These are phyloP conservation scores for Nannizzia gypsea DNA, from an alignment of 2,329 filamentous ascomycete genomes.

Conservation along the genomic window DNA sequence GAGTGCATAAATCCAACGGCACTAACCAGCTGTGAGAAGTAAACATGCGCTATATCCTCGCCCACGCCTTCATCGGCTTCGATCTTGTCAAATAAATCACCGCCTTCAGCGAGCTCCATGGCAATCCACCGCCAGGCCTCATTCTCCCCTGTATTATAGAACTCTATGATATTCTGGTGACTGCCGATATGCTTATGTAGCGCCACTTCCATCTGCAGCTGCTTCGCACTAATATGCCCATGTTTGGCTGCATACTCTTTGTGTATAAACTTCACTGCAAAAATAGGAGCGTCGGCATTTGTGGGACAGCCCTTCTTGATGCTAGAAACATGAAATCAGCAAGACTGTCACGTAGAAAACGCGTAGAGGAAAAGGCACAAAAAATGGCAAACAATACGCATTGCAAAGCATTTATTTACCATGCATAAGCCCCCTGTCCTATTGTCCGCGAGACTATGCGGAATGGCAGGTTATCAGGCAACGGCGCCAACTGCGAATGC, in stretches of 20 bases:
- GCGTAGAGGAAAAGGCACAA: not conserved
- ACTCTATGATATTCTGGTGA: constrained; percentile 88
- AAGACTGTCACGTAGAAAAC: not conserved
- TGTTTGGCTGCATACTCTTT: constrained; percentile 86
- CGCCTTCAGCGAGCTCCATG: constrained; percentile 92
- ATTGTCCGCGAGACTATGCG: constrained; percentile 93
- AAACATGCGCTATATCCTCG: constrained; percentile 89
- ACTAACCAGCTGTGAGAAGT: constrained; percentile 82
- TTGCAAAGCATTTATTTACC: constrained; percentile 43
- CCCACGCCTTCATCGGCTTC: constrained; percentile 93
- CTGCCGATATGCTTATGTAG: constrained; percentile 79
- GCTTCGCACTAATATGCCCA: constrained; percentile 77
- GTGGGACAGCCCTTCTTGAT: constrained; percentile 87
- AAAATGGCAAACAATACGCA: not conserved
- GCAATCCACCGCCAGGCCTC: constrained; percentile 88
- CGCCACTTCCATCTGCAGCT: constrained; percentile 82
- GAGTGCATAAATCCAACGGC: constrained; percentile 93
- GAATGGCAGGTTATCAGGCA: constrained; percentile 78
- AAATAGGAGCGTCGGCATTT: constrained; percentile 58
- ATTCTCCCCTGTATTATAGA: constrained; percentile 80
- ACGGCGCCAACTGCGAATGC: constrained; percentile 78
- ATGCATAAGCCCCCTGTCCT: constrained; percentile 91
- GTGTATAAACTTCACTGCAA: constrained; percentile 97
- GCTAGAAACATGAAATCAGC: constrained; percentile 33
- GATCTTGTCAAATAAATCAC: constrained; percentile 98